A percentile compares a stretch with the other conserved stretches of the same genome.
These are phyloP conservation scores for Xylariaceae sp. DNA, from an alignment of 2,329 filamentous ascomycete species.

Conservation along the genomic window DNA sequence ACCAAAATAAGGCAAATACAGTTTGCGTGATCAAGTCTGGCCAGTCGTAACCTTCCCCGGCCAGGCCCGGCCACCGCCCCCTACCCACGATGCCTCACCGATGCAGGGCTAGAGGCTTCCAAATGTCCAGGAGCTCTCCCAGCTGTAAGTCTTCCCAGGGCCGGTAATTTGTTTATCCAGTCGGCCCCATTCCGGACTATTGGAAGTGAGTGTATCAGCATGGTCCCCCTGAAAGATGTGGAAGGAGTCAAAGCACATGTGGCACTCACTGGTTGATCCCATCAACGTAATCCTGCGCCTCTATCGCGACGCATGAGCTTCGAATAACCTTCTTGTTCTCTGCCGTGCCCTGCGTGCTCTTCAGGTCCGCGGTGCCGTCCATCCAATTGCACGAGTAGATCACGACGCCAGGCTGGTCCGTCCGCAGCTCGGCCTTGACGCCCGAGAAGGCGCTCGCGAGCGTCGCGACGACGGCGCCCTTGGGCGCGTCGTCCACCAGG, in stretches of 20 bases:
- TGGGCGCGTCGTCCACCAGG: slow-evolving; percentile 35
- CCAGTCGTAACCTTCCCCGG: no score
- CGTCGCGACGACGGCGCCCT: slow-evolving; percentile 42
- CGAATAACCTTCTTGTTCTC: slow-evolving; percentile 42
- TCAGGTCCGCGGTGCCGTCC: slow-evolving; percentile 46
- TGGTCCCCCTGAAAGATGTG: neutral
- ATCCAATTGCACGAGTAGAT: slow-evolving; percentile 65
- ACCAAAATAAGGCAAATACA: no score
- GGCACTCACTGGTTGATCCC: slow-evolving; percentile 62
- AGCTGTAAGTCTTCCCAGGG: slow-evolving; percentile 36
- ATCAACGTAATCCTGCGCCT: slow-evolving; percentile 74
- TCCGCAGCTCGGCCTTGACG: slow-evolving; percentile 65
- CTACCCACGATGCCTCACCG: no score
- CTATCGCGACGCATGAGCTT: slow-evolving; percentile 70
- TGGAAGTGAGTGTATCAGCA: no score
- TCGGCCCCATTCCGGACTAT: slow-evolving; percentile 41
- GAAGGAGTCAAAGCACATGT: no score
- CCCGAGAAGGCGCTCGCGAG: slow-evolving; percentile 61
- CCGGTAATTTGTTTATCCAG: slow-evolving; percentile 35
- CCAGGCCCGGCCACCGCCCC: no score
- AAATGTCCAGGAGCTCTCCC: slow-evolving; percentile 43
- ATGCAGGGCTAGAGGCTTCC: slow-evolving; percentile 22
- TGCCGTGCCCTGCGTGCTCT: slow-evolving; percentile 54
- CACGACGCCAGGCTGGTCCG: slow-evolving; percentile 67
- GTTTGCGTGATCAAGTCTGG: no score